A percentile compares a stretch with the other conserved stretches of the same genome.
Evolutionary conservation across 2,329 filamentous ascomycete genomes (phyloP).

Genomic region (Pezizomycotina sp.): DNA sequence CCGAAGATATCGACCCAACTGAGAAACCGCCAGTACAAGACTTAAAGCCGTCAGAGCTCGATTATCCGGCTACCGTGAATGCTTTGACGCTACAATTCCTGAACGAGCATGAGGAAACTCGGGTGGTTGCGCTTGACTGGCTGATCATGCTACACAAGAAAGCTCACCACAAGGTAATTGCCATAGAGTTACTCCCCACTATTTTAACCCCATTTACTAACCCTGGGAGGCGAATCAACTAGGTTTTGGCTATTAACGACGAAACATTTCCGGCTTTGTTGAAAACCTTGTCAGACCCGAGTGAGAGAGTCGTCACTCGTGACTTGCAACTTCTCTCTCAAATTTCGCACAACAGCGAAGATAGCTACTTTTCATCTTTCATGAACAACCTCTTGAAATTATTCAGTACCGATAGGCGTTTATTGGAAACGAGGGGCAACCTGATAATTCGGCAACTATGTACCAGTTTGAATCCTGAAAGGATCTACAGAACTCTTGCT

Average conservation of each 20-base stretch:
- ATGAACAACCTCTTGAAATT: slow-evolving; percentile 94
- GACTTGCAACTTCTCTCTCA: slow-evolving; percentile 87
- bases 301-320: slow-evolving; percentile 87
- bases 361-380: slow-evolving; percentile 93
- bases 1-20: slow-evolving; percentile 31
- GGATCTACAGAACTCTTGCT: slow-evolving; percentile 87
- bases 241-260: slow-evolving; percentile 70
- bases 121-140: slow-evolving; percentile 87
- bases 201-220: neutral
- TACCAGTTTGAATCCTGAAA: slow-evolving; percentile 77
- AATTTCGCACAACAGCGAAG: slow-evolving; percentile 89
- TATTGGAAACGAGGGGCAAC: slow-evolving; percentile 85
- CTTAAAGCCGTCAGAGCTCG: slow-evolving; percentile 49
- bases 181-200: too few relatives aligned
- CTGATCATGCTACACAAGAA: slow-evolving; percentile 95
- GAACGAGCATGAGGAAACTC: slow-evolving; percentile 90
- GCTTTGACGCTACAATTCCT: slow-evolving; percentile 84
- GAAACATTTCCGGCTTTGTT: slow-evolving; percentile 90
- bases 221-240: neutral
- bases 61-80: slow-evolving; percentile 87
- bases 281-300: slow-evolving; percentile 88
- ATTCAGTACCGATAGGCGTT: slow-evolving; percentile 80
- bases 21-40: slow-evolving; percentile 34
- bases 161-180: slow-evolving; percentile 66
- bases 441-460: slow-evolving; percentile 92